Evolutionary conservation across 2,329 filamentous ascomycete genomes (phyloP).

Genomic region (Apiospora malaysiana): DNA sequence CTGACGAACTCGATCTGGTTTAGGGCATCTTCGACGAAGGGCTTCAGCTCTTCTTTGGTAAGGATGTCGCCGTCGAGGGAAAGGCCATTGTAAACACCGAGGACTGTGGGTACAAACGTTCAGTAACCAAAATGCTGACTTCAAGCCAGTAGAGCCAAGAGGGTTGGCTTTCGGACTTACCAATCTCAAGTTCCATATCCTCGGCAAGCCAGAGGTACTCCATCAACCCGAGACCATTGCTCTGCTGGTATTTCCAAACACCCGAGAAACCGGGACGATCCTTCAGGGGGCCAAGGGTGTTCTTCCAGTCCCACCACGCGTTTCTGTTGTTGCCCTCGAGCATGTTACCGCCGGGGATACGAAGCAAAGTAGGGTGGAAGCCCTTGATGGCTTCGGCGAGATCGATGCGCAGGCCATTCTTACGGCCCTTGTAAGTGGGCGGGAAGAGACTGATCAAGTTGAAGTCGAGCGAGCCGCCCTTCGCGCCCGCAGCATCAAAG

Average conservation of each 20-base stretch:
- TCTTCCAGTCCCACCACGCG: conserved; percentile 57
- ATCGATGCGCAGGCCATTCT: conserved; percentile 64
- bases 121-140: neutral
- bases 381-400: conserved; percentile 58
- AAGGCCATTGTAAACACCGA: conserved; percentile 64
- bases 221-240: conserved; percentile 65
- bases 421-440: conserved; percentile 61
- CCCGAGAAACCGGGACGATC: conserved; percentile 61
- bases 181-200: conserved; percentile 62
- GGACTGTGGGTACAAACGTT: conserved; percentile 40
- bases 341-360: conserved; percentile 71
- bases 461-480: conserved; percentile 56
- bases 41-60: conserved; percentile 56
- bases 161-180: conserved; percentile 35
- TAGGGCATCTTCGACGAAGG: conserved; percentile 64
- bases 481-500: conserved; percentile 51
- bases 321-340: conserved; percentile 53
- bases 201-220: conserved; percentile 68
- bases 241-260: conserved; percentile 66
- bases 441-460: conserved; percentile 66
- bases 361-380: conserved; percentile 62
- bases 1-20: conserved; percentile 69
- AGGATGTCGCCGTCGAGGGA: conserved; percentile 59
- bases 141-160: no score
- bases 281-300: conserved; percentile 59